Evolutionary conservation across 2,329 filamentous ascomycete genomes (phyloP), one percentile per base, ranked within the genome.

Genomic region (Alternaria solani): DNA sequence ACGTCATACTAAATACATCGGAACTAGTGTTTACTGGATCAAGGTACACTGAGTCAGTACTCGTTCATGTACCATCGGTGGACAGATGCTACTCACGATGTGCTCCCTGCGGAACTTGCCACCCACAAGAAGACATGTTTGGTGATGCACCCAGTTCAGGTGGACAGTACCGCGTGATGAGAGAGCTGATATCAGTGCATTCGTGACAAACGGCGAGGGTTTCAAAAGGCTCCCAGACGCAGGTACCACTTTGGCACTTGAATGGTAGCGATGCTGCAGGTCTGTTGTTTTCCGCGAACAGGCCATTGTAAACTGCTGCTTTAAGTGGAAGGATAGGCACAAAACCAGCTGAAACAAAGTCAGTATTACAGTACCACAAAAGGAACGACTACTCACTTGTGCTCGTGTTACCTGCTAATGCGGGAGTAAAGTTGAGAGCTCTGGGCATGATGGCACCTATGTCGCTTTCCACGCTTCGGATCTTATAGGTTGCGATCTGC

Each of bases 1-100:
- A 64, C 18, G 62, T 63, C 62, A 64, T 64, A 42, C 62, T 64
- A 42, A 64, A 64, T 9, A 63, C 59, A n/a, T 64, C 62, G n/a
- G 62, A 64, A 30, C 62, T 63, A 14, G 56, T 62, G 32, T 64
- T 64, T 49, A 64, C 46, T 38, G 7, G 14, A 26, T 2, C n/a
- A 49, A 1, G 30, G 18, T 36, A 8, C 28, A 34, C 14, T 12
- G 18, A 48, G 32, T 36, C 30, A 25, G 30, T 48, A 36, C 46
- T 23, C 16, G 18, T 20, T 20, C 20, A 25, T 48, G 5, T 11
- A 11, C 14, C 6, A 4, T 25, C 34, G 39, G 18, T 48, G 12
- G 18, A n/a, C 1, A n/a, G 8, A 23, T 23, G 30, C 16, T 11
- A 48, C 46, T 48, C 20, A 36, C 46, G 56, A 20, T 49, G 56